These are phyloP conservation scores for Fusarium tjaetaba DNA, from an alignment of 2,329 filamentous ascomycete genomes.

Conservation along the genomic window DNA sequence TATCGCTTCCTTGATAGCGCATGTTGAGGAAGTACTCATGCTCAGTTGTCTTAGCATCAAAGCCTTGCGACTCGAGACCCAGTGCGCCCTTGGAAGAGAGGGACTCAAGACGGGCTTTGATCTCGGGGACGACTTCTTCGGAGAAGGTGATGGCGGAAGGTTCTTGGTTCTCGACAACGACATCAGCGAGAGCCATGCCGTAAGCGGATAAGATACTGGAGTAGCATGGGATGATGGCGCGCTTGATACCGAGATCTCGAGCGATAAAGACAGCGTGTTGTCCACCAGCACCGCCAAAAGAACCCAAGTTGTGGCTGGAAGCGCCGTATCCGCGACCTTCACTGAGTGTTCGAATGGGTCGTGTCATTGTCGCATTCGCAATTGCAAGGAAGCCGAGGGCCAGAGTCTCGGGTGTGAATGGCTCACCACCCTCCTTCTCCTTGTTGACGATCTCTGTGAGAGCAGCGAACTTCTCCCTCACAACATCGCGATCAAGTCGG, in stretches of 20 bases:
- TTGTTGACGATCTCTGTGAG: constrained; percentile 47
- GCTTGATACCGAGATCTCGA: constrained; percentile 53
- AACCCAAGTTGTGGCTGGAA: constrained; percentile 40
- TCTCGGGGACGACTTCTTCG: constrained; percentile 16
- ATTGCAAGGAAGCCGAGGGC: constrained; percentile 80
- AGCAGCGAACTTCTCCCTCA: constrained; percentile 52
- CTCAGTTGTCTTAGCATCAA: constrained; percentile 53
- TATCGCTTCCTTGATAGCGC: constrained; percentile 56
- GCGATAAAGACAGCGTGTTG: constrained; percentile 58
- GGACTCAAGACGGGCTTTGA: constrained; percentile 36
- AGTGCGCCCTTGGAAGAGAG: constrained; percentile 36
- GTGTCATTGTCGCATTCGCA: constrained; percentile 78
- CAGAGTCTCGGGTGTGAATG: constrained; percentile 36
- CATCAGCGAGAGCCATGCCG: constrained; percentile 57
- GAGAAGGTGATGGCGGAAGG: constrained; percentile 48
- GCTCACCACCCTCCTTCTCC: constrained; percentile 33
- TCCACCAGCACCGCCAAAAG: constrained; percentile 52
- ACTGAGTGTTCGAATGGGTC: constrained; percentile 65
- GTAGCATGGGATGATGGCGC: constrained; percentile 56
- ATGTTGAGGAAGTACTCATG: constrained; percentile 57
- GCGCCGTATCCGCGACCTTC: constrained; percentile 45
- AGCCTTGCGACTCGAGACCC: constrained; percentile 48
- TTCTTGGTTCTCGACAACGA: constrained; percentile 55
- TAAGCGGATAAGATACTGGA: constrained; percentile 59
- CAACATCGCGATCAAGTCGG: constrained; percentile 52